Conservation (phyloP, 192 early-diverging fungal species). For the Backusella tarrabulga region DNA sequence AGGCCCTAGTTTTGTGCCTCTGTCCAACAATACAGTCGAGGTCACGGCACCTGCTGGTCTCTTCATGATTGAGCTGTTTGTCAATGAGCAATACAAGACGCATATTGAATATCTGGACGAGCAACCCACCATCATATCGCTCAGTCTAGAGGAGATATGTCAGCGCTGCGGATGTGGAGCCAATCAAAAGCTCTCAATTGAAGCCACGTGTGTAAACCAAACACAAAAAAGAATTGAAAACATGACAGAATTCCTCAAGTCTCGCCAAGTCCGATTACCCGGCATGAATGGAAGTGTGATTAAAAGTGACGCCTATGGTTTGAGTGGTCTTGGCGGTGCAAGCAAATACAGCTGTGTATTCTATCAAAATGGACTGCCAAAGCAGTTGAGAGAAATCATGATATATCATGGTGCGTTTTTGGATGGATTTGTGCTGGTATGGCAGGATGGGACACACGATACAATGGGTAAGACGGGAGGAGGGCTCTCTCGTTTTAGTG, state of each 20-base stretch:
- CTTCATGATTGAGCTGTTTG: conserved; percentile 56
- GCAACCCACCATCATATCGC: conserved; percentile 2
- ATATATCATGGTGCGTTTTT: conserved; percentile 48
- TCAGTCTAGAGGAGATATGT: conserved; percentile 9
- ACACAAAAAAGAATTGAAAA: conserved; percentile 1
- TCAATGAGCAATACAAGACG: conserved; percentile 42
- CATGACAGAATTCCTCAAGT: not conserved
- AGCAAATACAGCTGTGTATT: conserved; percentile 1
- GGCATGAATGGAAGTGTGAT: conserved; percentile 16
- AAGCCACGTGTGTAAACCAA: conserved; percentile 14
- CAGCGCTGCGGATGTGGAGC: not conserved
- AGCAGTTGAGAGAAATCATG: conserved; percentile 13
- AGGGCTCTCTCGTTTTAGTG: conserved; percentile 24
- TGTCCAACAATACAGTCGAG: conserved; percentile 38
- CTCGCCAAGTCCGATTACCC: conserved; percentile 11
- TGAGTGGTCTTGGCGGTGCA: not conserved
- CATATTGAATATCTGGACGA: conserved; percentile 56
- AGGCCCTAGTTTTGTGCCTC: conserved; percentile 18
- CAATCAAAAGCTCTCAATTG: conserved; percentile 1
- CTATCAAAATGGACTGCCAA: conserved; percentile 4
- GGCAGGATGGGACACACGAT: conserved; percentile 42
- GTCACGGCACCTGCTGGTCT: conserved; percentile 45
- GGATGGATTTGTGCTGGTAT: conserved; percentile 49
- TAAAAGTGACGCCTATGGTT: conserved; percentile 20
- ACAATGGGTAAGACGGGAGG: conserved; percentile 46